A percentile compares a stretch with the other conserved stretches of the same genome.
Evolutionary conservation across 2,329 filamentous ascomycete species (phyloP).

Genomic region (Talaromyces sp.): DNA sequence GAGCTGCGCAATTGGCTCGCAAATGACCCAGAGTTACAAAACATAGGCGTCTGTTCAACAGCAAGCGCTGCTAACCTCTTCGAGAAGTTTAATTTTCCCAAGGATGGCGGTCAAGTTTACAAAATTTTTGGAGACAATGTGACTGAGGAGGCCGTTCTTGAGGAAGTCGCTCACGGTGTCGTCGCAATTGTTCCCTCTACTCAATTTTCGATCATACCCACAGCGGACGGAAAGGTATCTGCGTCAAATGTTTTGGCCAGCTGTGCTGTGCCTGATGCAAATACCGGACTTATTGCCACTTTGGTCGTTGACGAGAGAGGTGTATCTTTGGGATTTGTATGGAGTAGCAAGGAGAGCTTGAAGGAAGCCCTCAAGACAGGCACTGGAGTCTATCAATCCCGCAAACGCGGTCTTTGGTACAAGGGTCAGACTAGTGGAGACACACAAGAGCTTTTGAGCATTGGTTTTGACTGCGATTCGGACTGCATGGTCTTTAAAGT

Average conservation of each 20-base stretch:
- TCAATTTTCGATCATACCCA: conserved; percentile 64
- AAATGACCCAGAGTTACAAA: conserved; percentile 34
- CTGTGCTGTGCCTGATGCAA: conserved; percentile 74
- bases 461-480: conserved; percentile 87
- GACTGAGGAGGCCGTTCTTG: conserved; percentile 48
- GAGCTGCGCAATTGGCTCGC: conserved; percentile 41
- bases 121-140: conserved; percentile 34
- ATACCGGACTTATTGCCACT: conserved; percentile 81
- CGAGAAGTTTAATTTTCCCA: conserved; percentile 36
- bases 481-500: conserved; percentile 91
- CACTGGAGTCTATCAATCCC: conserved; percentile 87
- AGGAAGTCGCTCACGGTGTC: conserved; percentile 48
- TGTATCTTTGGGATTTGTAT: conserved; percentile 81
- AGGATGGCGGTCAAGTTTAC: conserved; percentile 41
- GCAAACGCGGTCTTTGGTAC: conserved; percentile 93
- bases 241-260: conserved; percentile 68
- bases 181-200: conserved; percentile 73
- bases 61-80: conserved; percentile 39
- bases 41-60: conserved; percentile 34
- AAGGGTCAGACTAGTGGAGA: conserved; percentile 95
- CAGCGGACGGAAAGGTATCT: conserved; percentile 58
- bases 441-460: conserved; percentile 79
- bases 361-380: conserved; percentile 78
- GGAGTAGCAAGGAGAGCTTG: conserved; percentile 89
- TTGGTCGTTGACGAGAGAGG: conserved; percentile 87